Percentiles rank a stretch among this genome's conserved stretches.
Evolutionary conservation across 805 yeast species (phyloP).

Genomic region (Teunomyces cretensis): DNA sequence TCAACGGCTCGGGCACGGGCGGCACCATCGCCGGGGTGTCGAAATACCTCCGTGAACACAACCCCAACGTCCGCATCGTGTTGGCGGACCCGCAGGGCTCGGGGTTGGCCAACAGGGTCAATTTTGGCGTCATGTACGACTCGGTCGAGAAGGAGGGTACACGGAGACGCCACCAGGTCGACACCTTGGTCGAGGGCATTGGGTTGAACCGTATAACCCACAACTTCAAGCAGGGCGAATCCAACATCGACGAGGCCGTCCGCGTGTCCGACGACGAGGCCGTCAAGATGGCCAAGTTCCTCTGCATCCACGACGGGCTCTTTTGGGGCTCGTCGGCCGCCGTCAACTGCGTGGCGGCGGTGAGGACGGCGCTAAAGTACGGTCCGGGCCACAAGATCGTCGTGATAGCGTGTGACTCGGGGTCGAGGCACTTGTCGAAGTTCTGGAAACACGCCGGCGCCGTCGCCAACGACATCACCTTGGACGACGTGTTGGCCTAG

Average conservation of each 20-base stretch:
- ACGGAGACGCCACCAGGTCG: constrained; percentile 93
- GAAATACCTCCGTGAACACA: constrained; percentile 42
- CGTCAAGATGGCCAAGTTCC: constrained; percentile 78
- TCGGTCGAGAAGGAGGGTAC: constrained; percentile 88
- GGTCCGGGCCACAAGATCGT: constrained; percentile 70
- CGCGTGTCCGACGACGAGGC: constrained; percentile 82
- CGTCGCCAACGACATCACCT: constrained; percentile 32
- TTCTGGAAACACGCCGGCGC: constrained; percentile 77
- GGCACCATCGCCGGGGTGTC: constrained; percentile 30
- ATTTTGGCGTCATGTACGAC: constrained; percentile 93
- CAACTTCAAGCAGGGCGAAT: constrained; percentile 74
- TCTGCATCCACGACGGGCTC: constrained; percentile 81
- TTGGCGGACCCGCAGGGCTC: constrained; percentile 97
- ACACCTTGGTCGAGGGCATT: constrained; percentile 90
- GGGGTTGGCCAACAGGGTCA: constrained; percentile 82
- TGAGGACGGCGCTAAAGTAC: constrained; percentile 45
- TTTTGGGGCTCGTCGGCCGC: constrained; percentile 95
- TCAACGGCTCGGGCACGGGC: constrained; percentile 95
- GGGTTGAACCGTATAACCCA: constrained; percentile 86
- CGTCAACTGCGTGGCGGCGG: constrained; percentile 88
- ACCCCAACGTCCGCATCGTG: constrained; percentile 47
- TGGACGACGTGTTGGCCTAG: constrained; percentile 30
- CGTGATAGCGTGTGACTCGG: constrained; percentile 89
- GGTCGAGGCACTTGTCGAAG: constrained; percentile 84
- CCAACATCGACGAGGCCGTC: constrained; percentile 71